Conservation (phyloP, 2,329 filamentous ascomycete genomes). For the Aspergillus phoenicis region DNA sequence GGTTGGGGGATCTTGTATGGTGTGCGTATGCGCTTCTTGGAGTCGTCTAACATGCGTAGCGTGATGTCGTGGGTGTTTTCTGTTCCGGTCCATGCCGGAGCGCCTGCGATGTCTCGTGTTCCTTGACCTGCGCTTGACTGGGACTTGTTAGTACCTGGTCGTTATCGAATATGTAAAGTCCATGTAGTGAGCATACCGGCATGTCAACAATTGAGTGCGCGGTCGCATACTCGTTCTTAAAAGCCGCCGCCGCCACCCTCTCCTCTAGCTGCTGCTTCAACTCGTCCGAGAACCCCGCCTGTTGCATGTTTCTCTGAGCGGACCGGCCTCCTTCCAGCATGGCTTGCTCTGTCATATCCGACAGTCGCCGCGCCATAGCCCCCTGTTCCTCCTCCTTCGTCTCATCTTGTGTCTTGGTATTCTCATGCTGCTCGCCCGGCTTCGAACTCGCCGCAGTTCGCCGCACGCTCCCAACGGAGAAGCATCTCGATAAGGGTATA, state of each 20-base stretch:
- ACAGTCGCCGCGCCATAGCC: conserved; percentile 61
- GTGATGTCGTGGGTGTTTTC: conserved; percentile 75
- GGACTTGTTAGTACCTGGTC: background rate
- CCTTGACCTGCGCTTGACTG: conserved; percentile 63
- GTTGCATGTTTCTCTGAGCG: conserved; percentile 59
- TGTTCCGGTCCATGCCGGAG: conserved; percentile 74
- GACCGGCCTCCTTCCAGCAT: conserved; percentile 58
- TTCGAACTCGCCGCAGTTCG: conserved; percentile 25
- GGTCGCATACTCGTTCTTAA: conserved; percentile 55
- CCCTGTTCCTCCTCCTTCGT: conserved; percentile 45
- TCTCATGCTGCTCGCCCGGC: conserved; percentile 17
- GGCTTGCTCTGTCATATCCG: conserved; percentile 62
- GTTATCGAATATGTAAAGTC: background rate
- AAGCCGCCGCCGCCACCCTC: conserved; percentile 59
- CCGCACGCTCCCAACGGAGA: conserved; percentile 28
- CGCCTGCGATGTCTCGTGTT: conserved; percentile 67
- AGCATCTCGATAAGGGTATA: conserved; percentile 14
- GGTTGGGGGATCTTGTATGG: conserved; percentile 46
- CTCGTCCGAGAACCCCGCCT: conserved; percentile 65
- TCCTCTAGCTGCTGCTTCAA: conserved; percentile 61
- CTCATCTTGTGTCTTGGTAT: conserved; percentile 16
- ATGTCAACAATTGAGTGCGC: conserved; percentile 58
- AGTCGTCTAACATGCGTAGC: conserved; percentile 74
- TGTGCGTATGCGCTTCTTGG: conserved; percentile 58
- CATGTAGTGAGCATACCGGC: conserved; percentile 43